These are phyloP conservation scores for Metschnikowia bowlesiae DNA, from an alignment of 805 yeast species.

Conservation along the genomic window DNA sequence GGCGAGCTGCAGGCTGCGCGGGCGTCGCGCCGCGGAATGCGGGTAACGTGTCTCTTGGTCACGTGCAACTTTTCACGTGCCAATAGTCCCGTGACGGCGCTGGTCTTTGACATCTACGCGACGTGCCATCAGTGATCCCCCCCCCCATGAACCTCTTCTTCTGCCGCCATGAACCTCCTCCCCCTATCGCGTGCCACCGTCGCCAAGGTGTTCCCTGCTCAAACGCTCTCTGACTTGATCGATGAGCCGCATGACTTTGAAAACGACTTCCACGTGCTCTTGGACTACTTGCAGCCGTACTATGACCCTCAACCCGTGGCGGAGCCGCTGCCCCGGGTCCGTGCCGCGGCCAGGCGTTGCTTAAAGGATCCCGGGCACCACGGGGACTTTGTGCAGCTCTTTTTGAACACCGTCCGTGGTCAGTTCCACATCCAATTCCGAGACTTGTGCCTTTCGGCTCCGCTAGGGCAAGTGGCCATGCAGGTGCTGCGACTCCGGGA, in stretches of 20 bases:
- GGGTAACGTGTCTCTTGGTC: too few species aligned
- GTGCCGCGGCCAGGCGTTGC: constrained; percentile 34
- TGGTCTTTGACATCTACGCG: neutral
- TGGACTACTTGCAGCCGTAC: constrained; percentile 31
- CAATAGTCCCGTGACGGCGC: too few species aligned
- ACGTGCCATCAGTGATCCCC: too few species aligned
- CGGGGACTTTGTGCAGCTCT: constrained; percentile 29
- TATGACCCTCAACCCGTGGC: constrained; percentile 18
- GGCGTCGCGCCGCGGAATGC: too few species aligned
- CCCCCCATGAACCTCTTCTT: too few species aligned
- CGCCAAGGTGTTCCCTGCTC: constrained; percentile 9
- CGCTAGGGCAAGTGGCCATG: constrained; percentile 3
- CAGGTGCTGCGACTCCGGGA: constrained; percentile 17
- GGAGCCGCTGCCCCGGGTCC: constrained; percentile 32
- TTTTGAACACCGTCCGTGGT: constrained; percentile 27
- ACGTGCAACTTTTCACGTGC: too few species aligned
- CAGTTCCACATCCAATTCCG: constrained; percentile 17
- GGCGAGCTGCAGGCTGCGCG: too few species aligned
- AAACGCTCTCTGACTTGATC: constrained; percentile 13
- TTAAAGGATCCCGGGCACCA: constrained; percentile 32
- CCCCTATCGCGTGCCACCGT: constrained; percentile 8
- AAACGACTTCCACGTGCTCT: constrained; percentile 31
- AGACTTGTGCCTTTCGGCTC: neutral
- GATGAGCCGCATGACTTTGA: constrained; percentile 24
- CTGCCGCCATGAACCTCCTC: neutral